Base-by-base conservation (phyloP, 2,329 filamentous ascomycete genomes). In the Emmonsia crescens region DNA sequence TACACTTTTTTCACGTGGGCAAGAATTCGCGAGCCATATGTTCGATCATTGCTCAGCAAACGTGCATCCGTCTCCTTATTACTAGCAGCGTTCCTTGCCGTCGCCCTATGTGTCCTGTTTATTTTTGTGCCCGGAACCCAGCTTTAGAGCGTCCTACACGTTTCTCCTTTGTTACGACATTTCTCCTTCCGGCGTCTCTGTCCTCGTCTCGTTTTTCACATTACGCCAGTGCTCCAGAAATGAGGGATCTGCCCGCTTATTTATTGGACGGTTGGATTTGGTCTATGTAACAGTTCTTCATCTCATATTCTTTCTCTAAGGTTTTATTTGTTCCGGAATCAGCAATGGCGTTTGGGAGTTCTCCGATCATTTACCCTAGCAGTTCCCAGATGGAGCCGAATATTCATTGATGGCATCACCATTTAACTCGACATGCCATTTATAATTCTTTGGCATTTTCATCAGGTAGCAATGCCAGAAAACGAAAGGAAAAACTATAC, bases 1-100 rank as follows among this genome's bases (percentile, higher is more conserved):
- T 96, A 97, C 77, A 96, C 93, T 0, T 91, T 96, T 58, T 92
- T 96, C 81, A 89, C 87, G 75, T 96, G 95, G 79, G 88, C 89
- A 29, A 84, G 85, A 48, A 90, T 97, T 65, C 85, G 89, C 61
- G 94, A 99, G 75, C 89, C 91, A 0, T 99, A 94, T 72, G 89
- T 99, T 61, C 88, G 90, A 66, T 89, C 86, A 71, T 85, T 97
- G 24, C 82, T 99, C 61, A 85, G 85, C 67, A 92, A 92, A 73
- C 88, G 94, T 62, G 87, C 94, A 0, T 72, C 90, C 51, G 91
- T 94, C 78, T 89, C 94, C 16, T 77, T 96, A 16, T 79, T 84
- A 9, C 82, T 94, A 64, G 92, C 92, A 36, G 73, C 87, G 33
- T 73, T 95, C 38, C 81, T 95, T 60, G 89, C 93, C 66, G 86